phyloP scores from a whole-genome alignment of 2,329 filamentous ascomycete genomes.

The Monilinia polystroma region DNA sequence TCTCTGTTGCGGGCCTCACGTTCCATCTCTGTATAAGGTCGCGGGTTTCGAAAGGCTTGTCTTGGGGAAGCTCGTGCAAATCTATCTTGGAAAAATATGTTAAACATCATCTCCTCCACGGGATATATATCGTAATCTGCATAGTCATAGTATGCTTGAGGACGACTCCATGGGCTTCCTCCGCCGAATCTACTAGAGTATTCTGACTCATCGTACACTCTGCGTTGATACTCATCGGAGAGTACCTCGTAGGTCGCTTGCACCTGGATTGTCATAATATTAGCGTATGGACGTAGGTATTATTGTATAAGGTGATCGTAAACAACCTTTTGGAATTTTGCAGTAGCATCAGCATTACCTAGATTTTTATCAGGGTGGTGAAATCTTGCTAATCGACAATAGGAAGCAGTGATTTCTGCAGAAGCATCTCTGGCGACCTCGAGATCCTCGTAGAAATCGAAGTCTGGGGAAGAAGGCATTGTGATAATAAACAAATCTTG shows the following conservation, averaged over 20 bases:
- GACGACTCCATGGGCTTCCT: neutral
- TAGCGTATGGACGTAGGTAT: neutral
- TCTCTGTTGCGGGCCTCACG: neutral
- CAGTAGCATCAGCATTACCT: constrained; percentile 27
- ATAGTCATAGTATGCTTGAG: neutral
- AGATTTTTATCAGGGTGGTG: constrained; percentile 33
- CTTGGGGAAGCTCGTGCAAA: neutral
- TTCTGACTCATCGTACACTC: constrained; percentile 22
- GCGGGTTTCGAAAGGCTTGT: neutral
- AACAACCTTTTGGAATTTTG: constrained; percentile 28
- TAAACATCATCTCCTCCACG: neutral
- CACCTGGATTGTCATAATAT: constrained; percentile 22
- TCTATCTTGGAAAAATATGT: neutral
- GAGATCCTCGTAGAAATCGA: constrained; percentile 28
- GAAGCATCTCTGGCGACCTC: constrained; percentile 24
- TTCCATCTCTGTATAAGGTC: neutral
- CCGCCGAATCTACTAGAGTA: neutral
- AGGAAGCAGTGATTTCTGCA: constrained; percentile 27
- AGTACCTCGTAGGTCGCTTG: constrained; percentile 29
- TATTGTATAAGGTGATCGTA: neutral
- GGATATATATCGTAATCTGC: neutral
- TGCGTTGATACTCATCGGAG: constrained; percentile 18
- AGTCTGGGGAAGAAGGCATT: constrained; percentile 26
- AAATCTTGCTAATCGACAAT: constrained; percentile 28
- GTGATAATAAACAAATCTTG: neutral